Base-by-base conservation (phyloP, 1,284 basidiomycete genomes). In the Malassezia vespertilionis region DNA sequence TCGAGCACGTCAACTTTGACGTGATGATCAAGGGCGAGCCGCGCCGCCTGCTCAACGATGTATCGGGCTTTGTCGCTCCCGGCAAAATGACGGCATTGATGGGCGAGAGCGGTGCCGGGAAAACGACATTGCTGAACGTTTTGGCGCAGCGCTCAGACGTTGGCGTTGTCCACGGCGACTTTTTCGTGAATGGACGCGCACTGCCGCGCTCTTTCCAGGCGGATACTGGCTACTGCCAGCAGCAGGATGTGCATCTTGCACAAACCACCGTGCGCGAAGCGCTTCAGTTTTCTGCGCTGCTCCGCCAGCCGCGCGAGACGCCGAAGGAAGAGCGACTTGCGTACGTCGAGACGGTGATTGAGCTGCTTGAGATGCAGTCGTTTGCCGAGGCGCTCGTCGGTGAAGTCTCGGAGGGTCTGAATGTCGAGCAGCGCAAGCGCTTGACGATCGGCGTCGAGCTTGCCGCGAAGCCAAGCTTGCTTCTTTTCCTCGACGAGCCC, bases 31-130 rank as follows among this genome's bases (percentile, higher is more conserved):
- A 64, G 40, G 62, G 58, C 30, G 40, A 53, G 8, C 42, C 46
- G 5, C 60, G 63, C 8, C 53, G 56, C 5, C 56, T 66, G 18
- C 49, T 66, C 15, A 48, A 58, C 35, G 40, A 63, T 5, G 85
- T 81, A 2, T 54, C 46, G 5, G 63, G 61, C n/a, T 64, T 46
- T 35, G 58, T 62, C 12, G 44, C 51, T 5, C 61, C 61, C 1
- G 61, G 61, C 8, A 58, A 57, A 38, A 56, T 64, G 52, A 61
- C 59, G 6, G 61, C 61, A 1, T 41, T 66, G 5, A 66, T 66
- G 63, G 63, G 63, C 24, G 57, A 56, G 37, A 60, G 57, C n/a
- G 63, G 63, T 33, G 63, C 63, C 2, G 62, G 62, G 6, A 65
- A 65, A 44, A 65, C 63, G 11, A 63, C 63, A 2, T 41, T 65